Conservation (phyloP, 495 filamentous ascomycete species). For the Chaetomidium leptoderma region DNA sequence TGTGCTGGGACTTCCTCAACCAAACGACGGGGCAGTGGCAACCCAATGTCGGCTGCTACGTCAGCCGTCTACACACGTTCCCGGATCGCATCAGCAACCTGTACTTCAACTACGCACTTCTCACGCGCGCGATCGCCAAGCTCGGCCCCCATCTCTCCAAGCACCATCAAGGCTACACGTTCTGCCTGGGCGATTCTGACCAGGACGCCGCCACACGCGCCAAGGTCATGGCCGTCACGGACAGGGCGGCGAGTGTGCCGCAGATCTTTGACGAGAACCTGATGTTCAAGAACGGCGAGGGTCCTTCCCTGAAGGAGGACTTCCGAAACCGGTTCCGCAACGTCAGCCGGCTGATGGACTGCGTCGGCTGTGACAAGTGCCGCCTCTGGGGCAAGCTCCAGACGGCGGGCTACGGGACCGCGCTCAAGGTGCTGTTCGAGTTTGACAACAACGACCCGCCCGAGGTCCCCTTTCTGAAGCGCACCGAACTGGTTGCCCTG, state of each 20-base stretch:
- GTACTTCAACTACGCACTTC: constrained; percentile 96
- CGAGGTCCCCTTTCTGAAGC: constrained; percentile 67
- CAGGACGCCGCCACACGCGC: constrained; percentile 76
- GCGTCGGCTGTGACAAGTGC: constrained; percentile 98
- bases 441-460: constrained; percentile 73
- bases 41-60: constrained; percentile 88
- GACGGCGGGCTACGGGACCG: constrained; percentile 89
- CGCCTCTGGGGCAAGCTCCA: constrained; percentile 98
- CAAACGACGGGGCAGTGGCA: constrained; percentile 92
- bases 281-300: constrained; percentile 81
- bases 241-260: constrained; percentile 59
- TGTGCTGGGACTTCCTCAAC: constrained; percentile 96
- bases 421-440: constrained; percentile 92
- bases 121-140: constrained; percentile 86
- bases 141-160: constrained; percentile 72
- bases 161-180: constrained; percentile 60
- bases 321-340: constrained; percentile 97
- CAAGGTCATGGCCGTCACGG: constrained; percentile 70
- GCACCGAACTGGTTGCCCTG: constrained; percentile 89
- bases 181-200: constrained; percentile 77
- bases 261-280: constrained; percentile 87
- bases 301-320: constrained; percentile 81
- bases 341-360: constrained; percentile 94
- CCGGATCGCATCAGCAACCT: constrained; percentile 94
- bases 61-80: constrained; percentile 70